These are phyloP conservation scores for Mycena sanguinolenta DNA, from an alignment of 768 basidiomycete species.

Conservation along the genomic window DNA sequence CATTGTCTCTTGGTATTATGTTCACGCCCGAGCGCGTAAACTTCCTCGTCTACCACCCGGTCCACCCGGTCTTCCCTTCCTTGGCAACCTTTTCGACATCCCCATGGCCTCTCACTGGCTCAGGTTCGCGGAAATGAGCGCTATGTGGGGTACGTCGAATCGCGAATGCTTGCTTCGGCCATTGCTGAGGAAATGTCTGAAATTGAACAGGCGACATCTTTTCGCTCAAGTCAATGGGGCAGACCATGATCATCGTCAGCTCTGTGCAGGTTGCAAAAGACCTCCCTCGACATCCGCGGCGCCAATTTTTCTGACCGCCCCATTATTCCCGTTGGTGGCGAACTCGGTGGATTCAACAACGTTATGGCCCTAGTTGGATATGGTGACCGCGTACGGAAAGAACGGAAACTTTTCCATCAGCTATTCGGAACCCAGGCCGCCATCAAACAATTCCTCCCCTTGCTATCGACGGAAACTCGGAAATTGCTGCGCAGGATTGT, in stretches of 20 bases:
- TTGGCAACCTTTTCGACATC: neutral
- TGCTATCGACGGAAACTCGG: neutral
- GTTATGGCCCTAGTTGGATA: neutral
- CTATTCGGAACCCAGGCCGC: neutral
- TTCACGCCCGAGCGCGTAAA: neutral
- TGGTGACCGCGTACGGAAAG: constrained; percentile 6
- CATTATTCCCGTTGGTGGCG: neutral
- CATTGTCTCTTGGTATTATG: neutral
- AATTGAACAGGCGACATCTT: constrained; percentile 1
- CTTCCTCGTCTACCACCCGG: neutral
- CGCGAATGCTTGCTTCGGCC: neutral
- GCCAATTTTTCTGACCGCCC: neutral
- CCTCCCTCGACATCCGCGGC: neutral
- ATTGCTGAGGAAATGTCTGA: neutral
- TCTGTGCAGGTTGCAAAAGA: neutral
- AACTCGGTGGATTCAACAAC: constrained; percentile 6
- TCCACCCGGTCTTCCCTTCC: neutral
- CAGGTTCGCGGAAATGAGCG: neutral
- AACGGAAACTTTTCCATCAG: neutral
- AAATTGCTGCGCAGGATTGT: neutral
- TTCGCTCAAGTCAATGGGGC: neutral
- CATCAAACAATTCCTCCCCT: neutral
- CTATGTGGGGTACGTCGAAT: neutral
- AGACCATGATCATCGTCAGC: constrained; percentile 3
- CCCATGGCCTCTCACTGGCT: neutral